Evolutionary conservation across 805 yeast genomes (phyloP).

Genomic region (Zygotorulaspora florentina): DNA sequence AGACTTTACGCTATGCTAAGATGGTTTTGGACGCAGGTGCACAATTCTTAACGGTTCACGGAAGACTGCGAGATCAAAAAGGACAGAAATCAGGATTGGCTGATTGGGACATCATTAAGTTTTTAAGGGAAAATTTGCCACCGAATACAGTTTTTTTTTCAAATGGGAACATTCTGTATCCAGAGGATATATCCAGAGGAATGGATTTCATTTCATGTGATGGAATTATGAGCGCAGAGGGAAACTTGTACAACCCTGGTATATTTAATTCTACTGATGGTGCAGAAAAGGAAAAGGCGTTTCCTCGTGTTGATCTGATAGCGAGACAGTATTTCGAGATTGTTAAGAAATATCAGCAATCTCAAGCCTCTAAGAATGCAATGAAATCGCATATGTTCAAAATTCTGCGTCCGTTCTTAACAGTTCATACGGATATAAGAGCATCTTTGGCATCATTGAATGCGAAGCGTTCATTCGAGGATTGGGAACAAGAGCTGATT

Average conservation of each 20-base stretch:
- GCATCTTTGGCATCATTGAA: slow-evolving; percentile 57
- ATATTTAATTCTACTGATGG: slow-evolving; percentile 47
- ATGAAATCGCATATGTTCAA: slow-evolving; percentile 94
- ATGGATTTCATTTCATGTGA: slow-evolving; percentile 63
- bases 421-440: slow-evolving; percentile 72
- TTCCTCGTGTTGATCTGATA: slow-evolving; percentile 80
- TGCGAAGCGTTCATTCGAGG: slow-evolving; percentile 42
- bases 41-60: slow-evolving; percentile 90
- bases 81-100: slow-evolving; percentile 96
- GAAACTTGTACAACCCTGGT: slow-evolving; percentile 90
- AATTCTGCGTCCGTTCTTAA: slow-evolving; percentile 73
- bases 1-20: slow-evolving; percentile 79
- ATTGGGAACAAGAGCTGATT: slow-evolving; percentile 53
- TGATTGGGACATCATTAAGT: slow-evolving; percentile 78
- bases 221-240: slow-evolving; percentile 97
- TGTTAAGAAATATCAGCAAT: slow-evolving; percentile 43
- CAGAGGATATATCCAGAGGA: slow-evolving; percentile 76
- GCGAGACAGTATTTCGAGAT: slow-evolving; percentile 86
- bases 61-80: slow-evolving; percentile 94
- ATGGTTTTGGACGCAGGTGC: slow-evolving; percentile 93
- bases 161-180: slow-evolving; percentile 91
- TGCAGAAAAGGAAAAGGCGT: slow-evolving; percentile 56
- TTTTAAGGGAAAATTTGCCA: slow-evolving; percentile 72
- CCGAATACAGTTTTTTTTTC: slow-evolving; percentile 82
- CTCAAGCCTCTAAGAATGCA: slow-evolving; percentile 69